Percentiles rank a stretch among this genome's conserved stretches.
Evolutionary conservation across 176 grass and related monocot genomes (phyloP).

Genomic region (Metroxylon sagu): DNA sequence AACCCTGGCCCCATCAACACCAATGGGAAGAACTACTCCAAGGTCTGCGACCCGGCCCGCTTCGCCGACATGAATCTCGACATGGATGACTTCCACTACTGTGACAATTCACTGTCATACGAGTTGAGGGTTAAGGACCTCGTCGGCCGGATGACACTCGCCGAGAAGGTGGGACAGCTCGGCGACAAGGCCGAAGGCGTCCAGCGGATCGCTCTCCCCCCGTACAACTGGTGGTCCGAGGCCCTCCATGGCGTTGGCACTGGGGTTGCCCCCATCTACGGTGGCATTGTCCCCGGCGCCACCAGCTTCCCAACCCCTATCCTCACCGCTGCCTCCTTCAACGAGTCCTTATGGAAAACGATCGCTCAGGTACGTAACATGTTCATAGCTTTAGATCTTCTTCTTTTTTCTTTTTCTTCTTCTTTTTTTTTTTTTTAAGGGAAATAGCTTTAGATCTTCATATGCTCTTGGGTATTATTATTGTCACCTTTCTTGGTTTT

Average conservation of each 20-base stretch:
- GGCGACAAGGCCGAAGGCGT: constrained; percentile 41
- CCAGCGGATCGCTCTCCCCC: constrained; percentile 22
- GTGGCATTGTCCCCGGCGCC: constrained; percentile 43
- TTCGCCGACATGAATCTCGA: too few species aligned
- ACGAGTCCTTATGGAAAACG: constrained; percentile 39
- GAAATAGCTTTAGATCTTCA: too few species aligned
- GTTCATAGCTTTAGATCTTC: too few species aligned
- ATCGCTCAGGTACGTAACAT: constrained; percentile 25
- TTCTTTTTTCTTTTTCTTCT: too few species aligned
- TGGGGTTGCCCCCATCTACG: constrained; percentile 21
- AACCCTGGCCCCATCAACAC: too few species aligned
- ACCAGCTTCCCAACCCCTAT: constrained; percentile 61
- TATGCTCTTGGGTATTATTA: too few species aligned
- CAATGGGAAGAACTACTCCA: too few species aligned
- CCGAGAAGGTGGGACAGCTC: constrained; percentile 26
- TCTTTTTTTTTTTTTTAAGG: too few species aligned
- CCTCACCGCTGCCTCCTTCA: constrained; percentile 38
- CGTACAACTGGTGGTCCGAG: constrained; percentile 59
- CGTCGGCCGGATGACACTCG: constrained; percentile 26
- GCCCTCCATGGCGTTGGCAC: constrained; percentile 41
- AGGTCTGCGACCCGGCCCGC: too few species aligned
- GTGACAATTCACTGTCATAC: constrained; percentile 40
- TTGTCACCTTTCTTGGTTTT: too few species aligned
- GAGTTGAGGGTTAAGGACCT: constrained; percentile 53
- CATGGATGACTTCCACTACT: constrained; percentile 21